Base-by-base conservation (phyloP, 1,284 basidiomycete species). In the Volvariella volvacea region DNA sequence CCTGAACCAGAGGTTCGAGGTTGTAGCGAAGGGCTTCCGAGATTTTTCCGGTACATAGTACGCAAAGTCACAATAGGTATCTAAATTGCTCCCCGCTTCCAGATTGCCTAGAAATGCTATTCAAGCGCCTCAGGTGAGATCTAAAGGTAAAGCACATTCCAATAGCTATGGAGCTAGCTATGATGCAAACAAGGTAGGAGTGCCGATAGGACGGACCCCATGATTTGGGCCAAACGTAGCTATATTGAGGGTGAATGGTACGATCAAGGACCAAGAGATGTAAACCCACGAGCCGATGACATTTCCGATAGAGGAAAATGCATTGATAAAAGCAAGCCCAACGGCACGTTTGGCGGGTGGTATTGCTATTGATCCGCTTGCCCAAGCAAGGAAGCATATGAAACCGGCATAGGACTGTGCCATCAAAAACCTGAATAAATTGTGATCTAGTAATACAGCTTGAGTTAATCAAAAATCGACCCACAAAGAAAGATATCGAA, bases 261-360 rank as follows among this genome's bases (percentile, higher is more conserved):
- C 25, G 3, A n/a, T 10, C 16, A 28, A 6, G 12, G 12, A 28
- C 25, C 12, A 28, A 12, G 25, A 12, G 6, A 28, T 6, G 16
- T 10, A 2, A 17, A 76, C 79, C 61, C 60, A 85, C 66, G 83
- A 83, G 50, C 85, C 81, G 31, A 75, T 66, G 45, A 85, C 65
- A 55, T 87, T 86, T 3, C 83, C 83, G 16, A 85, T 62, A 53
- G 82, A 80, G 36, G 77, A 76, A 59, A 83, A 83, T n/a, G 74
- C 77, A 55, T 85, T 84, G 55, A 82, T 76, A 48, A 82, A 65
- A 1, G 83, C 82, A 45, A 87, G 66, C 6, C 78, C 80, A 25
- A 84, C 80, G 21, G 82, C 84, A 44, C 83, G 77, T 59, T 83
- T 86, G 30, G 79, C 75, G 2, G 82, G 75, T 15, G 82, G 80